Percentiles rank a stretch among this genome's conserved stretches.
These are phyloP conservation scores for Mimosa pudica DNA, from an alignment of 306 rosid genomes.

Conservation along the genomic window DNA sequence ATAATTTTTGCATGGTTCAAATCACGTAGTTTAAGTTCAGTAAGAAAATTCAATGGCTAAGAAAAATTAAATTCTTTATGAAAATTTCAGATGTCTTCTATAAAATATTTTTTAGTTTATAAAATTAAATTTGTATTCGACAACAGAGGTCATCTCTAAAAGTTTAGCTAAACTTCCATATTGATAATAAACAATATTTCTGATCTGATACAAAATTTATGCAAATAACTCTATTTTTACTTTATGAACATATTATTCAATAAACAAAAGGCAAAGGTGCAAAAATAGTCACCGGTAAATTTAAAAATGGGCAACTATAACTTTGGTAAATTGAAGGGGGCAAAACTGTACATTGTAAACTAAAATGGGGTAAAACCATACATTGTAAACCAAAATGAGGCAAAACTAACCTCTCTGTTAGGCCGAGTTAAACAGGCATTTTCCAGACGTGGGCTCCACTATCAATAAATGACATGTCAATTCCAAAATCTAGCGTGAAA, in stretches of 20 bases:
- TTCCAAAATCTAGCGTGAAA: no score
- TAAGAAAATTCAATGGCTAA: not conserved
- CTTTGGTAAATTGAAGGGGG: no score
- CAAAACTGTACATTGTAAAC: no score
- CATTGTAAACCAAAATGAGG: no score
- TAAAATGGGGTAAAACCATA: no score
- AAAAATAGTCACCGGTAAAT: no score
- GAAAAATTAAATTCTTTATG: not conserved
- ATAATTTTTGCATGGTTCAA: constrained; percentile 10
- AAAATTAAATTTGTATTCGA: not conserved
- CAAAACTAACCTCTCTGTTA: no score
- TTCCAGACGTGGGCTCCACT: no score
- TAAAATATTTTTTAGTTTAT: not conserved
- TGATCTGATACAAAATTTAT: not conserved
- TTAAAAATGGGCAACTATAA: no score
- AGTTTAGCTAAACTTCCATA: not conserved
- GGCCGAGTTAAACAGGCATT: no score
- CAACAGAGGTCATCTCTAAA: not conserved
- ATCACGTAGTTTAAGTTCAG: not conserved
- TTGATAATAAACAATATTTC: not conserved
- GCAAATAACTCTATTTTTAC: not conserved
- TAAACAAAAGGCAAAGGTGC: no score
- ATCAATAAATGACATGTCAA: no score
- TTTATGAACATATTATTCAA: not conserved
- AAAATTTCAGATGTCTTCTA: not conserved